Evolutionary conservation across 192 early-diverging fungal species (phyloP).

Genomic region (Backusella australiensis): DNA sequence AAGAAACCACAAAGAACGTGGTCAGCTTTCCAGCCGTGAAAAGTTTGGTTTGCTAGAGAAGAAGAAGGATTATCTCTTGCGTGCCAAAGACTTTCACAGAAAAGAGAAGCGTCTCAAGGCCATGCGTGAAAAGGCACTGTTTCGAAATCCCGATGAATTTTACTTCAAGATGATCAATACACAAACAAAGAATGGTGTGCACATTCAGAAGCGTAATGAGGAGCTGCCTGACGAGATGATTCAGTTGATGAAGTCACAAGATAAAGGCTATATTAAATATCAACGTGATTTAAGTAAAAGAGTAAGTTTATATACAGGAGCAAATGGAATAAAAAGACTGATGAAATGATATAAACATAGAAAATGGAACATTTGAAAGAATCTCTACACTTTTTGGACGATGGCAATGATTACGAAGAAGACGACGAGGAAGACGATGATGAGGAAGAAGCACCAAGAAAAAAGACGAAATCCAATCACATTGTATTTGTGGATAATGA

Average conservation of each 20-base stretch:
- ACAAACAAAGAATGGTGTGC: conserved; percentile 83
- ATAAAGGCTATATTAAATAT: conserved; percentile 82
- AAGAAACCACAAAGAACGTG: conserved; percentile 88
- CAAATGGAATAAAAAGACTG: too few species aligned
- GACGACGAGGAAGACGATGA: conserved; percentile 37
- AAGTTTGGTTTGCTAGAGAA: conserved; percentile 89
- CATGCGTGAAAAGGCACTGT: conserved; percentile 81
- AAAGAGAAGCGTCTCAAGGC: conserved; percentile 87
- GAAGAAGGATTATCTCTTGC: conserved; percentile 96
- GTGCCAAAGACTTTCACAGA: conserved; percentile 84
- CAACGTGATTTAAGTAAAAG: conserved; percentile 77
- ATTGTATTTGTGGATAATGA: conserved; percentile 78
- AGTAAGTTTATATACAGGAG: conserved; percentile 31
- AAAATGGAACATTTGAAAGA: conserved; percentile 78
- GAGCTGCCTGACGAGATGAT: conserved; percentile 74
- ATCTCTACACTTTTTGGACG: conserved; percentile 64
- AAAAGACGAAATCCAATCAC: conserved; percentile 53
- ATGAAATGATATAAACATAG: not conserved
- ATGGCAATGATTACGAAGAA: conserved; percentile 15
- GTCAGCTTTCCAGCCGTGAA: conserved; percentile 62
- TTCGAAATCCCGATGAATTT: conserved; percentile 96
- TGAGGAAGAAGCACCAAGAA: conserved; percentile 21
- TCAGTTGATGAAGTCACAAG: conserved; percentile 89
- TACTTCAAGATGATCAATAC: conserved; percentile 95
- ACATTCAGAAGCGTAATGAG: conserved; percentile 71